A percentile compares a stretch with the other conserved stretches of the same genome.
Conservation (phyloP, 106 monocot genomes). For the Acanthochlamys bracteata region DNA sequence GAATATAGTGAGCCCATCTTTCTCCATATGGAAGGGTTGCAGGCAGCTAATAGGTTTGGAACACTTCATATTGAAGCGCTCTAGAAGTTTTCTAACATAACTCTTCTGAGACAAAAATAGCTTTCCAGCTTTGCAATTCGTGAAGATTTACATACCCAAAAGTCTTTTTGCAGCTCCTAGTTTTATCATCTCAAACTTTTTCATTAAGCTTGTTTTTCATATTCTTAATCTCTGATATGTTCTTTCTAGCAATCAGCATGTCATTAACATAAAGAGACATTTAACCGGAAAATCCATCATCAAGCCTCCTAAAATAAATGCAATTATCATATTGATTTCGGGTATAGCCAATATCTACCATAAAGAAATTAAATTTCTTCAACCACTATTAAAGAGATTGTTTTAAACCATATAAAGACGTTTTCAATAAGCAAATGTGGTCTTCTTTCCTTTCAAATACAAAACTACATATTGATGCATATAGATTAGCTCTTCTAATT, state of each 20-base stretch:
- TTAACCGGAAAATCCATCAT: neutral
- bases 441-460: neutral
- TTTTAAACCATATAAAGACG: neutral
- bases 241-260: neutral
- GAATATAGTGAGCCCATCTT: neutral
- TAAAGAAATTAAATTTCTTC: neutral
- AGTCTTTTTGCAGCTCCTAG: constrained; percentile 1
- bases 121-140: neutral
- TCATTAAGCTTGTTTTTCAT: neutral
- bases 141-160: neutral
- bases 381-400: neutral
- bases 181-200: constrained; percentile 1
- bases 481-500: neutral
- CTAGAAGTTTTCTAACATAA: neutral
- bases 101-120: neutral
- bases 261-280: neutral
- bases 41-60: neutral
- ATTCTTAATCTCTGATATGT: neutral
- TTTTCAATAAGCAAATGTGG: neutral
- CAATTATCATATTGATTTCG: neutral
- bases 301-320: constrained; percentile 1
- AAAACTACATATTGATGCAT: neutral
- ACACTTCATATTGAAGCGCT: neutral
- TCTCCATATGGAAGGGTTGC: neutral
- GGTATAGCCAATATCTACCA: neutral